These are phyloP conservation scores for Aspergillus homomorphus DNA, from an alignment of 495 filamentous ascomycete species.

Conservation along the genomic window DNA sequence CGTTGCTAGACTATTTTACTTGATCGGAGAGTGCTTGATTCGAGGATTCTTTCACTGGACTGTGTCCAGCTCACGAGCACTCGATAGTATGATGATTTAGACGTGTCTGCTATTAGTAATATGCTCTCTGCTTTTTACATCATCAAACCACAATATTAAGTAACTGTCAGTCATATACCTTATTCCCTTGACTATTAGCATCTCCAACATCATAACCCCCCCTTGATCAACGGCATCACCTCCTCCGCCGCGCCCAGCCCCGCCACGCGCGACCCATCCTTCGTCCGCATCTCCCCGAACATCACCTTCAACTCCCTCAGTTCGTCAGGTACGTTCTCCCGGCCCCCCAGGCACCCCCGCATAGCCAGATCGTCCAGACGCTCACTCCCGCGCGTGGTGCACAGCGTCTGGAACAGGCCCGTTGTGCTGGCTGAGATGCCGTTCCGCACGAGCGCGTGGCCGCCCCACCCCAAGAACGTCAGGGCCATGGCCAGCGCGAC, in stretches of 20 bases:
- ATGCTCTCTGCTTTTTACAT: no score
- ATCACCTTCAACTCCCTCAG: slow-evolving; percentile 22
- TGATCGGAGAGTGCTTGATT: no score
- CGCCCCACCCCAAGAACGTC: slow-evolving; percentile 18
- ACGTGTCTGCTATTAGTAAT: no score
- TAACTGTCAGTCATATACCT: no score
- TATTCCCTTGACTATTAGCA: no score
- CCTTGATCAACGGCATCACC: background rate
- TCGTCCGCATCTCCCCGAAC: slow-evolving; percentile 24
- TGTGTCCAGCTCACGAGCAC: no score
- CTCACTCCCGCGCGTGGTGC: slow-evolving; percentile 22
- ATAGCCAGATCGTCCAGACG: slow-evolving; percentile 21
- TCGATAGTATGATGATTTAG: no score
- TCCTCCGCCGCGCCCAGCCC: slow-evolving; percentile 3
- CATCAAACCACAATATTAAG: no score
- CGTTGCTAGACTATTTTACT: no score
- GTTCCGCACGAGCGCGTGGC: slow-evolving; percentile 17
- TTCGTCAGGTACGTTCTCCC: slow-evolving; percentile 23
- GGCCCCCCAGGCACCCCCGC: slow-evolving; percentile 24
- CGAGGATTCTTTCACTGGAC: no score
- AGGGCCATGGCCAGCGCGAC: slow-evolving; percentile 13
- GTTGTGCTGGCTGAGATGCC: slow-evolving; percentile 24
- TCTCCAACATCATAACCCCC: background rate
- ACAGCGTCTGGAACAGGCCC: slow-evolving; percentile 24
- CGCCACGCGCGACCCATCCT: slow-evolving; percentile 13